Conservation (phyloP, 2,329 filamentous ascomycete genomes). For the Alternaria sp. region DNA sequence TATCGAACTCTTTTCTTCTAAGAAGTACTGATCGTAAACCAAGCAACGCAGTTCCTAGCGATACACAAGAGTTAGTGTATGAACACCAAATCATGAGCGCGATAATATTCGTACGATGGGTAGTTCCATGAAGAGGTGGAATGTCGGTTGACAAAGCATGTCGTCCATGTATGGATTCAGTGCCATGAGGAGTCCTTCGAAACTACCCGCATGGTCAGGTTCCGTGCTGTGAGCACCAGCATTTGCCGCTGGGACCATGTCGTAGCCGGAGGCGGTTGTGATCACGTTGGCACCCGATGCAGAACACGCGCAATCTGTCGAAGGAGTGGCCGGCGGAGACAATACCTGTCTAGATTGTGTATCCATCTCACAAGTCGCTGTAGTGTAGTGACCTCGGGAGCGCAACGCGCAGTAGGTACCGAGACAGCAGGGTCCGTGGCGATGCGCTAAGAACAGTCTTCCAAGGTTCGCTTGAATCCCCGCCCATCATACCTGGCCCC, state of each 20-base stretch:
- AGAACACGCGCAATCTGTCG: neutral
- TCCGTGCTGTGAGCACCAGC: neutral
- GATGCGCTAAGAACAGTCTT: neutral
- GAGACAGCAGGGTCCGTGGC: neutral
- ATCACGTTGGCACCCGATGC: neutral
- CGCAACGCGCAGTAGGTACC: neutral
- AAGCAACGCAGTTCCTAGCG: conserved; percentile 1
- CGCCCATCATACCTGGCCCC: neutral
- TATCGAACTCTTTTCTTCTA: conserved; percentile 7
- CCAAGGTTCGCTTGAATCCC: neutral
- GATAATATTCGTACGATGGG: neutral
- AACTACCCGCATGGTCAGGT: neutral
- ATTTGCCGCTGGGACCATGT: neutral
- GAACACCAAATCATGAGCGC: neutral
- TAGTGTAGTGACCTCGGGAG: neutral
- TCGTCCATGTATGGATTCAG: conserved; percentile 8
- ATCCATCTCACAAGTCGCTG: neutral
- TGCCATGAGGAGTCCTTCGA: neutral
- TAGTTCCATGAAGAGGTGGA: conserved; percentile 6
- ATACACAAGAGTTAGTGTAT: neutral
- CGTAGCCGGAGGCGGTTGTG: neutral
- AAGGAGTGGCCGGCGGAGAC: neutral
- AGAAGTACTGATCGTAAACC: conserved; percentile 16
- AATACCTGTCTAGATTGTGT: neutral
- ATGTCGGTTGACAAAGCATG: neutral